Conservation (phyloP, 164 flowering plant species). For the Magnolia officinalis region DNA sequence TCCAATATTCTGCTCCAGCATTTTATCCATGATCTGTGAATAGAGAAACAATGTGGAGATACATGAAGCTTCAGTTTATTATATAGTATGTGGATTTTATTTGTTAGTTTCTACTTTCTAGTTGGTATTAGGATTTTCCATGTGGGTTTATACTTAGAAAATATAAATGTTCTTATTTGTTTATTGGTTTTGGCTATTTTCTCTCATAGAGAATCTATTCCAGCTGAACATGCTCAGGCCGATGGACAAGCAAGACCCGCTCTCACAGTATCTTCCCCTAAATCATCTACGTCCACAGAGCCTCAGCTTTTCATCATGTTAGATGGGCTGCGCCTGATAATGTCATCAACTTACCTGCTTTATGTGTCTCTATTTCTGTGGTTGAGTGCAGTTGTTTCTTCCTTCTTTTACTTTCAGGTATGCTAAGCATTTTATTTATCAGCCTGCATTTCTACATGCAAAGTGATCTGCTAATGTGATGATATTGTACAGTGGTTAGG, state of each 20-base stretch:
- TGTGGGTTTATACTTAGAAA: neutral
- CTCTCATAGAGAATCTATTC: conserved; percentile 45
- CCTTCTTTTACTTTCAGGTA: conserved; percentile 98
- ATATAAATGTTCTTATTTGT: neutral
- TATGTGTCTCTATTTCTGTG: conserved; percentile 77
- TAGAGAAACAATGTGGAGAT: no score
- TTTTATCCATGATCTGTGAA: no score
- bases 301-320: conserved; percentile 69
- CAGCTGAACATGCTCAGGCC: conserved; percentile 28
- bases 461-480: neutral
- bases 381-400: conserved; percentile 93
- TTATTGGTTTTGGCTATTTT: conserved; percentile 11
- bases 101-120: neutral
- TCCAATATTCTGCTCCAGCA: no score
- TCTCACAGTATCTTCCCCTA: conserved; percentile 42
- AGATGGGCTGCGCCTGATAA: conserved; percentile 75
- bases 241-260: conserved; percentile 22
- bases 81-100: neutral
- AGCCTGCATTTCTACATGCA: neutral
- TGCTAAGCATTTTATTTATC: neutral
- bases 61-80: no score
- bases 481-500: neutral
- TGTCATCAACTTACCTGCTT: conserved; percentile 73
- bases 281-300: conserved; percentile 30
- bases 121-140: neutral